A percentile compares a stretch with the other conserved stretches of the same genome.
Evolutionary conservation across 257 asterid genomes (phyloP).

Genomic region (Solanum rostratum): DNA sequence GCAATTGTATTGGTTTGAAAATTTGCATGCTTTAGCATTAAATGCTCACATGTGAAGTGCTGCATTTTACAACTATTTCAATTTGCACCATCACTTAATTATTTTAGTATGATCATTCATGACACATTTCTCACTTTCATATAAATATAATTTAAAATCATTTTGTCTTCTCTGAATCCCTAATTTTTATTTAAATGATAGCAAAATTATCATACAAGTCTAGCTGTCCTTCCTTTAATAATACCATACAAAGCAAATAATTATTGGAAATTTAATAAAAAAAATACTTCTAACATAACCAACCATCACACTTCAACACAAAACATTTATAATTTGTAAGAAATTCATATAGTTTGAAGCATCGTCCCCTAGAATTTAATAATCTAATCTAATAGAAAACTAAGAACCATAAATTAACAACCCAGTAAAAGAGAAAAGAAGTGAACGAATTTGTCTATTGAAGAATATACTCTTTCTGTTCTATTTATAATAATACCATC

Average conservation of each 20-base stretch:
- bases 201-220: neutral
- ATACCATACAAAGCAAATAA: neutral
- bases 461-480: too few relatives aligned
- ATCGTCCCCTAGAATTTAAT: too few relatives aligned
- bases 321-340: too few relatives aligned
- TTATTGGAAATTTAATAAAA: too few relatives aligned
- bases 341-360: too few relatives aligned
- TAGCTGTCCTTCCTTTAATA: neutral
- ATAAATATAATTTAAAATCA: neutral
- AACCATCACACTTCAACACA: too few relatives aligned
- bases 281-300: too few relatives aligned
- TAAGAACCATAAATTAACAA: too few relatives aligned
- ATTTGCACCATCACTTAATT: neutral
- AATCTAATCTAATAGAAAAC: too few relatives aligned
- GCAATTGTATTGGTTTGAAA: neutral
- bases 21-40: neutral
- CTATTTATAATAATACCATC: too few relatives aligned
- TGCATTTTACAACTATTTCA: neutral
- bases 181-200: neutral
- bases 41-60: neutral
- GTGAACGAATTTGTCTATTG: too few relatives aligned
- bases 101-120: neutral
- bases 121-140: neutral
- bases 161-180: neutral
- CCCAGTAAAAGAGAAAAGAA: too few relatives aligned